Base-by-base conservation (phyloP, 1,139 yeast species). In the Scheffersomyces insectosa region DNA sequence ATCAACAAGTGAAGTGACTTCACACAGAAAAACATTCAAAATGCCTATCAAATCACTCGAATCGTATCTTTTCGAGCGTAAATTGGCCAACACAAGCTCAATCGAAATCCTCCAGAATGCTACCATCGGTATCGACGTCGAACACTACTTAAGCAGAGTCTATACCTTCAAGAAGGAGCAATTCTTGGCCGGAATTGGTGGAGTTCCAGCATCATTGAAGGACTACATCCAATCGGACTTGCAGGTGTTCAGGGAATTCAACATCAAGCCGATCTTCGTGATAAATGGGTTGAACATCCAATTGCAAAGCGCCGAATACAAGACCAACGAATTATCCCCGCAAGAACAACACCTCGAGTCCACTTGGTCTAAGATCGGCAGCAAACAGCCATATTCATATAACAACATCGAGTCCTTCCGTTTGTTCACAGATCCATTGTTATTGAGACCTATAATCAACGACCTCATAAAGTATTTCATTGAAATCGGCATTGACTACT, bases 81-180 rank as follows among this genome's bases (percentile, higher is more conserved):
- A 84, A 48, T 66, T 85, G 45, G 84, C 83, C 39, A 76, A 79
- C 45, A 72, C 83, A 16, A 69, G 81, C 51, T 82, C 93, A 11
- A 72, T 89, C 52, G 88, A 85, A 33, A 68, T 81, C 8, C 70
- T 90, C 49, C 80, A 75, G 49, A 83, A 84, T 56, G 78, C 91
- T 34, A 80, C 85, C 12, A 67, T 90, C 41, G 97, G 97, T 42
- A 86, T 90, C 39, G 97, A 90, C 60, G 95, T 85, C 15, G 88
- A 83, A 51, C 90, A 88, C 59, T 88, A 88, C 56, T 66, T 87
- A 38, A 71, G 85, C 32, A 68, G 88, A 45, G 72, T 86, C 38
- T 67, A 86, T 48, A 76, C 84, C 5, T 73, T 70, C 50, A 83
- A 83, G 50, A 82, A 82, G 46, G 96, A 88, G 54, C 87, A 87